Evolutionary conservation across 2,329 filamentous ascomycete species (phyloP).

Genomic region (Cordyceps javanica): DNA sequence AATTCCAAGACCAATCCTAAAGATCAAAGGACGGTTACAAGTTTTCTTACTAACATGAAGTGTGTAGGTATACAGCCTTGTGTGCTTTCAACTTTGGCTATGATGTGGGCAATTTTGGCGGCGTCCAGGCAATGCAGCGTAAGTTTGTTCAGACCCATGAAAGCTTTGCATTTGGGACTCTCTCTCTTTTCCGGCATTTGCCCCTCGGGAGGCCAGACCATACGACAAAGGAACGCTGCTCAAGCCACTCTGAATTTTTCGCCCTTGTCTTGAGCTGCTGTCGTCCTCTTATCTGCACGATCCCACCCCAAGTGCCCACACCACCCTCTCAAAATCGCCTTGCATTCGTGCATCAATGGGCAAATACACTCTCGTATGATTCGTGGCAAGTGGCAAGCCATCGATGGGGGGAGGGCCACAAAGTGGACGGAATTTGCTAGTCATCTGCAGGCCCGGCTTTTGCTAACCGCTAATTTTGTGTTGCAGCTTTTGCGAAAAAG

Average conservation of each 20-base stretch:
- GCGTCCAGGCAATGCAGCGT: conserved; percentile 21
- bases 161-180: neutral
- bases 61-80: conserved; percentile 18
- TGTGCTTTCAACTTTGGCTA: conserved; percentile 24
- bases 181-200: neutral
- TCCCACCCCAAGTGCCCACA: neutral
- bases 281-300: neutral
- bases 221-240: neutral
- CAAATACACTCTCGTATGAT: neutral
- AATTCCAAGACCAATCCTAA: too few relatives aligned
- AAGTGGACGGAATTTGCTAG: neutral
- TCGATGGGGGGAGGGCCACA: neutral
- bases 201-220: neutral
- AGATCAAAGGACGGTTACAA: neutral
- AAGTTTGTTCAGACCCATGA: neutral
- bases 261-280: neutral
- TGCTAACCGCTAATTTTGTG: neutral
- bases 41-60: neutral
- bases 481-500: conserved; percentile 17
- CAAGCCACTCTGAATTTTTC: neutral
- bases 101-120: conserved; percentile 23
- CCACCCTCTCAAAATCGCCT: neutral
- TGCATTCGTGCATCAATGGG: neutral
- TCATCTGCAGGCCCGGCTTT: neutral
- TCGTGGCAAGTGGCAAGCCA: neutral